Evolutionary conservation across 352 stramenopile species (phyloP), one percentile per base, ranked within the genome.

Genomic region (Phytopythium helicoides): DNA sequence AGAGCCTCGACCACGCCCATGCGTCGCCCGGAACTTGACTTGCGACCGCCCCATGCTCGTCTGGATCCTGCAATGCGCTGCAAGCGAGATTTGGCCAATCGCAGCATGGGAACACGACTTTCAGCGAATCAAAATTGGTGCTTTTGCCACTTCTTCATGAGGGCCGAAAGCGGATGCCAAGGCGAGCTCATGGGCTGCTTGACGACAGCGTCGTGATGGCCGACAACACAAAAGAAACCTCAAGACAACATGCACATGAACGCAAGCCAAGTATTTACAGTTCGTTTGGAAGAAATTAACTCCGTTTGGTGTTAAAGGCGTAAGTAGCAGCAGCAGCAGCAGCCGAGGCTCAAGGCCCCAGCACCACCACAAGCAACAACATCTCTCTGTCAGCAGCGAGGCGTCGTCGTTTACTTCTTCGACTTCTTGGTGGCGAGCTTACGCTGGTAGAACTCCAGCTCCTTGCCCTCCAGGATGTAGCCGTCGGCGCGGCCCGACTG

Each of bases 391-490:
- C 37, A 51, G 23, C 45, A 28, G 45, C 45, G 45, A 68, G 56
- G 46, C 56, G 48, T 41, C 28, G 11, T 33, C 46, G 19, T 77
- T 77, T 95, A 95, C 82, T 97, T 96, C 82, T 97, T 97, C 83
- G 97, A 98, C 90, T 99, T 99, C 94, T 99, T 99, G 63, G 90
- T 93, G 76, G 97, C 94, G 41, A 98, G 77, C 86, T 98, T 97
- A 73, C 97, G 98, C 79, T 98, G 87, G 89, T 99, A 99, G 81
- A 99, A 99, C 53, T 98, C 95, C 26, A 99, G 89, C 79, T 99
- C 97, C 74, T 98, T 97, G 76, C 97, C 97, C 72, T 99, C 97
- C 56, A 99, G 72, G 62, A 99, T 96, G 81, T 99, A 99, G 63
- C 97, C 97, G 68, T 99, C 97, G 58, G 87, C 94, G 54, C 97